Evolutionary conservation across 805 yeast species (phyloP).

Genomic region (Yarrowia bubula): DNA sequence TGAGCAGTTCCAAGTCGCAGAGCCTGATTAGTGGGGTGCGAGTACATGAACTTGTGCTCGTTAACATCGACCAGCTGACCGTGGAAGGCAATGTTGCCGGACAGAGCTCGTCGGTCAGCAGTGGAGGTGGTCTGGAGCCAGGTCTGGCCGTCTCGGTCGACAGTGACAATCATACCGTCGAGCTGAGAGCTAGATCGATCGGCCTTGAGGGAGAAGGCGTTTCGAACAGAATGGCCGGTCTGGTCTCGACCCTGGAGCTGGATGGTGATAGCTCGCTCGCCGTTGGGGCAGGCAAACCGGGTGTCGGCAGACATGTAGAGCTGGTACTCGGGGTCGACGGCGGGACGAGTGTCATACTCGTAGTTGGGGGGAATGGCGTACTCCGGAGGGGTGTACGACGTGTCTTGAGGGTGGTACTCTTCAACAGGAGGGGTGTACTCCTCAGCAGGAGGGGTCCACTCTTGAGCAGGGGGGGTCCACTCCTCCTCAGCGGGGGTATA

Average conservation of each 20-base stretch:
- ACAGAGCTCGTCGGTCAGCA: slow-evolving; percentile 4
- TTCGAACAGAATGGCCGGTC: slow-evolving; percentile 9
- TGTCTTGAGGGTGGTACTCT: too few species aligned
- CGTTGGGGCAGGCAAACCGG: slow-evolving; percentile 12
- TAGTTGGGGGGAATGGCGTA: neutral
- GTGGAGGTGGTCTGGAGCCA: slow-evolving; percentile 11
- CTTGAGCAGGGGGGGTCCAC: too few species aligned
- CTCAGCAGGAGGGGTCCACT: too few species aligned
- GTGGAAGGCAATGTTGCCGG: slow-evolving; percentile 9
- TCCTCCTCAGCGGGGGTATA: neutral
- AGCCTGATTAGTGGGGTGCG: slow-evolving; percentile 5
- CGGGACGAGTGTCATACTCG: neutral
- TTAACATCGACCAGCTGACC: slow-evolving; percentile 16
- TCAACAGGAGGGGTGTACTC: too few species aligned
- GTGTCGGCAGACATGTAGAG: slow-evolving; percentile 19
- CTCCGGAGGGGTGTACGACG: slow-evolving; percentile 1
- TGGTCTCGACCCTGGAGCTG: slow-evolving; percentile 22
- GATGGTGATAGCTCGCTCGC: slow-evolving; percentile 6
- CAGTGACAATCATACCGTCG: slow-evolving; percentile 2
- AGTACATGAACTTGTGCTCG: slow-evolving; percentile 12
- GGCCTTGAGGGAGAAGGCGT: neutral
- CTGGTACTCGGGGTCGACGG: slow-evolving; percentile 24
- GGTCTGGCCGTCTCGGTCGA: slow-evolving; percentile 1
- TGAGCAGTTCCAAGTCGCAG: neutral
- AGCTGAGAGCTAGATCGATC: slow-evolving; percentile 11